A percentile compares a stretch with the other conserved stretches of the same genome.
These are phyloP conservation scores for Quercus phellos DNA, from an alignment of 331 rosid species.

Conservation along the genomic window DNA sequence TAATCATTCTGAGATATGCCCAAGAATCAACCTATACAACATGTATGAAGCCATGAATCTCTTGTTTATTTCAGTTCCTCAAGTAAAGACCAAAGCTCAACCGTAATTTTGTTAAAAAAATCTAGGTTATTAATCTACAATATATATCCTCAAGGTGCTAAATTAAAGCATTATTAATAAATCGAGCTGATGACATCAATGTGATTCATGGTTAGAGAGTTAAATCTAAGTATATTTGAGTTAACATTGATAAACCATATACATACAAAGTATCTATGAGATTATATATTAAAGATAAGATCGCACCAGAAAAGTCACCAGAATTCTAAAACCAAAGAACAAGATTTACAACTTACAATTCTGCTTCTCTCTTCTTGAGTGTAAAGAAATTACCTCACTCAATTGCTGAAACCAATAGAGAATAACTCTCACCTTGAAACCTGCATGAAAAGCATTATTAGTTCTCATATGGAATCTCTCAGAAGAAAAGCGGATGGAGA, in stretches of 20 bases:
- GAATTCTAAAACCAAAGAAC: conserved; percentile 33
- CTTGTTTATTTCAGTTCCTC: too few relatives aligned
- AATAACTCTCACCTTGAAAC: conserved; percentile 22
- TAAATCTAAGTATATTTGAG: conserved; percentile 16
- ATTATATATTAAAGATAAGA: conserved; percentile 36
- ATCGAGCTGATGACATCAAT: neutral
- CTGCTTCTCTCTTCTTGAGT: conserved; percentile 50
- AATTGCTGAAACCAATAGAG: conserved; percentile 44
- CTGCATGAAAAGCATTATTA: conserved; percentile 24
- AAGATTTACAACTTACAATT: conserved; percentile 51
- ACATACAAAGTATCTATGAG: conserved; percentile 46
- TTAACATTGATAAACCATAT: conserved; percentile 38
- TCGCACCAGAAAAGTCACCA: conserved; percentile 33
- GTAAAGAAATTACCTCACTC: conserved; percentile 50
- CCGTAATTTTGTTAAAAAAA: too few relatives aligned
- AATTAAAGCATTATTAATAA: neutral
- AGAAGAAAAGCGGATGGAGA: conserved; percentile 18
- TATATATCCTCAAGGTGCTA: too few relatives aligned
- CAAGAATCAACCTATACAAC: too few relatives aligned
- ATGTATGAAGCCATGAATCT: too few relatives aligned
- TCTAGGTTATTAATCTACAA: too few relatives aligned
- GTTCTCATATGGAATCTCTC: conserved; percentile 11
- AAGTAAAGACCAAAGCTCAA: too few relatives aligned
- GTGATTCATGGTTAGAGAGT: neutral
- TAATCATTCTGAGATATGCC: too few relatives aligned